Conservation (phyloP, 2,329 filamentous ascomycete genomes). For the Fusarium equiseti region DNA sequence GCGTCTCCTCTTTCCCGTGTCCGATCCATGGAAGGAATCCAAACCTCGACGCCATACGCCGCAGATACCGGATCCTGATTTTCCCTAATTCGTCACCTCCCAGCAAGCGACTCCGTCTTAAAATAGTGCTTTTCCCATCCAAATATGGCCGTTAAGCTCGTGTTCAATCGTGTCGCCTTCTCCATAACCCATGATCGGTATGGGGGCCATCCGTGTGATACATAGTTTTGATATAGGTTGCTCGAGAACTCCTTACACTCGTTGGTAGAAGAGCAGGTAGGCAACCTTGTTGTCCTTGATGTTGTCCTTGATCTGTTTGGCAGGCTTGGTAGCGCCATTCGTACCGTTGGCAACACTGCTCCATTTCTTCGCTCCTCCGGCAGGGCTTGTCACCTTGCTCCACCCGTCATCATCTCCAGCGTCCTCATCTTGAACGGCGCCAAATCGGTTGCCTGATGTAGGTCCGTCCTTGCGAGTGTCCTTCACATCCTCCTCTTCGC, state of each 20-base stretch:
- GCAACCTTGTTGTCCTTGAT: slow-evolving; percentile 96
- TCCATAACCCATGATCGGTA: slow-evolving; percentile 29
- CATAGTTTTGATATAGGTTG: slow-evolving; percentile 14
- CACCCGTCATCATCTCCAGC: slow-evolving; percentile 78
- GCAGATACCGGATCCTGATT: slow-evolving; percentile 40
- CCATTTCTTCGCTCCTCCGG: slow-evolving; percentile 78
- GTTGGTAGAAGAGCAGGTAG: slow-evolving; percentile 95
- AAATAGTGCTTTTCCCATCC: slow-evolving; percentile 46
- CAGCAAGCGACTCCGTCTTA: slow-evolving; percentile 43
- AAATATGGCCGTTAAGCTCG: slow-evolving; percentile 46
- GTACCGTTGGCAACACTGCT: slow-evolving; percentile 74
- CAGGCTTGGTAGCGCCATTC: slow-evolving; percentile 66
- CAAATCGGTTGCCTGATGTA: slow-evolving; percentile 76
- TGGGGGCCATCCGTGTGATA: slow-evolving; percentile 31
- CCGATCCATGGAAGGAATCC: slow-evolving; percentile 31
- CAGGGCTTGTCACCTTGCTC: slow-evolving; percentile 78
- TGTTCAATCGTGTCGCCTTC: slow-evolving; percentile 41
- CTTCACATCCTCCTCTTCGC: slow-evolving; percentile 80
- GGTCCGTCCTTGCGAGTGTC: slow-evolving; percentile 56
- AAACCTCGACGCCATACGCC: slow-evolving; percentile 49
- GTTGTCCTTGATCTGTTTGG: slow-evolving; percentile 70
- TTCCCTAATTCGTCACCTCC: slow-evolving; percentile 38
- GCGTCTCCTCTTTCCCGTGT: slow-evolving; percentile 18
- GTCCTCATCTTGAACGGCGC: slow-evolving; percentile 75
- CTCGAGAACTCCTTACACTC: slow-evolving; percentile 60